Percentiles rank a stretch among this genome's conserved stretches.
Conservation (phyloP, 1,284 basidiomycete genomes). For the Trametes sp. region DNA sequence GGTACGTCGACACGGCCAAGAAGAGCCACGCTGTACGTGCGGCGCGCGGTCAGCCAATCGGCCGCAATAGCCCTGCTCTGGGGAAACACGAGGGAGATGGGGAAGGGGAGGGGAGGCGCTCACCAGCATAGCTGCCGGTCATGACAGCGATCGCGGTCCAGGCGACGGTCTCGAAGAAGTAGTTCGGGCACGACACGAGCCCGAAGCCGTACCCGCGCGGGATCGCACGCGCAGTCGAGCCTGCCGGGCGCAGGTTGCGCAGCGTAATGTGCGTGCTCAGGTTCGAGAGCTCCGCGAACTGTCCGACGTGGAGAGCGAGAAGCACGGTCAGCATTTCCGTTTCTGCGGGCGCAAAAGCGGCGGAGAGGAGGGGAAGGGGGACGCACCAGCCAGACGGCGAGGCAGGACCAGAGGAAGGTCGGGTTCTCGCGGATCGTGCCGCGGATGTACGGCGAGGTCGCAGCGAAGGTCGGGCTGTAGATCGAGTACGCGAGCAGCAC, state of each 20-base stretch:
- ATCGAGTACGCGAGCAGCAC: slow-evolving; percentile 81
- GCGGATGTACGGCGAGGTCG: slow-evolving; percentile 65
- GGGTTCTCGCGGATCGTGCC: slow-evolving; percentile 76
- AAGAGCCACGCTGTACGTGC: slow-evolving; percentile 72
- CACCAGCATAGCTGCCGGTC: slow-evolving; percentile 83
- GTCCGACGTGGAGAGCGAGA: not conserved
- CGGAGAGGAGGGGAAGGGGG: not conserved
- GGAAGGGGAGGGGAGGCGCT: slow-evolving; percentile 37
- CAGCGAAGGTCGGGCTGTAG: slow-evolving; percentile 78
- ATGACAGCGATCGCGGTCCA: slow-evolving; percentile 83
- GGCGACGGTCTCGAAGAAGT: slow-evolving; percentile 89
- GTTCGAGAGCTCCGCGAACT: slow-evolving; percentile 93
- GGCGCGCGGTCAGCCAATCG: slow-evolving; percentile 2
- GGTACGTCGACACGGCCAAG: slow-evolving; percentile 67
- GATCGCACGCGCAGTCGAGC: slow-evolving; percentile 83
- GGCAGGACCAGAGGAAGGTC: slow-evolving; percentile 72
- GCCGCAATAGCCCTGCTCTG: no score
- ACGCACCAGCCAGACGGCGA: slow-evolving; percentile 81
- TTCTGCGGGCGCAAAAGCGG: not conserved
- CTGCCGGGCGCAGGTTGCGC: slow-evolving; percentile 82
- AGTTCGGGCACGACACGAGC: slow-evolving; percentile 91
- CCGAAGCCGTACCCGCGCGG: slow-evolving; percentile 91
- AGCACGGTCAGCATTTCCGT: not conserved
- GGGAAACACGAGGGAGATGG: not conserved
- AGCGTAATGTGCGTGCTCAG: slow-evolving; percentile 85